Evolutionary conservation across 257 asterid genomes (phyloP).

Genomic region (Plectranthus barbatus): DNA sequence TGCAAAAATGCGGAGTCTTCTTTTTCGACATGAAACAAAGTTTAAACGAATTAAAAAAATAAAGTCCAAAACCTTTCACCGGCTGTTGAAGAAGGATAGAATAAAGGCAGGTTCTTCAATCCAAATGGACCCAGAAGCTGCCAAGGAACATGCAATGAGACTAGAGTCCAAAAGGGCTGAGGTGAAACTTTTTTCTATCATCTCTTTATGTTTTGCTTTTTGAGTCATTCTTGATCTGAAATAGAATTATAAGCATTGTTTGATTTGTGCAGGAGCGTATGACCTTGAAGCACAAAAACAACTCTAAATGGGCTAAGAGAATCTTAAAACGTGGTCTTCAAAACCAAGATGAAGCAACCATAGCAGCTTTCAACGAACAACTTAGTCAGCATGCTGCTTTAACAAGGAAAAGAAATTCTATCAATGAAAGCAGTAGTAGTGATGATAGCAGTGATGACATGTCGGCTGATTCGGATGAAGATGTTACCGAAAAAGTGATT

Average conservation of each 20-base stretch:
- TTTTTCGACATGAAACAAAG: constrained; percentile 78
- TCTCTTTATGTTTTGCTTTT: neutral
- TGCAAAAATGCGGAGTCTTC: constrained; percentile 80
- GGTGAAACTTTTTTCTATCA: constrained; percentile 36
- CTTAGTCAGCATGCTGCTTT: constrained; percentile 67
- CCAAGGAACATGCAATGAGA: constrained; percentile 69
- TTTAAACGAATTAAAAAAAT: constrained; percentile 75
- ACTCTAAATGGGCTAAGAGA: constrained; percentile 77
- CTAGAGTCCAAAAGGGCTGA: constrained; percentile 77
- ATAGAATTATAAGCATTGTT: neutral
- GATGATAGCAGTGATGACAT: constrained; percentile 72
- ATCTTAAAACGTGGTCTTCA: constrained; percentile 65
- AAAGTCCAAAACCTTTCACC: constrained; percentile 83
- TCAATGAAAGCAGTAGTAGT: constrained; percentile 64
- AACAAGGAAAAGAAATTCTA: constrained; percentile 73
- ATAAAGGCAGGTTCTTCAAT: constrained; percentile 39
- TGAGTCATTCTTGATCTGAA: neutral
- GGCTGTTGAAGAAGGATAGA: constrained; percentile 63
- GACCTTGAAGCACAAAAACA: constrained; percentile 82
- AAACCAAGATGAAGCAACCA: constrained; percentile 78
- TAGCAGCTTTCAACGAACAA: constrained; percentile 77
- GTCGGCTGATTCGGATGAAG: constrained; percentile 49
- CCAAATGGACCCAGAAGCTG: constrained; percentile 80
- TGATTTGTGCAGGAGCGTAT: constrained; percentile 64
- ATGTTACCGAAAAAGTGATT: constrained; percentile 35